Percentiles rank a stretch among this genome's conserved stretches.
Evolutionary conservation across 805 yeast species (phyloP).

Genomic region (Candida mattraensis): DNA sequence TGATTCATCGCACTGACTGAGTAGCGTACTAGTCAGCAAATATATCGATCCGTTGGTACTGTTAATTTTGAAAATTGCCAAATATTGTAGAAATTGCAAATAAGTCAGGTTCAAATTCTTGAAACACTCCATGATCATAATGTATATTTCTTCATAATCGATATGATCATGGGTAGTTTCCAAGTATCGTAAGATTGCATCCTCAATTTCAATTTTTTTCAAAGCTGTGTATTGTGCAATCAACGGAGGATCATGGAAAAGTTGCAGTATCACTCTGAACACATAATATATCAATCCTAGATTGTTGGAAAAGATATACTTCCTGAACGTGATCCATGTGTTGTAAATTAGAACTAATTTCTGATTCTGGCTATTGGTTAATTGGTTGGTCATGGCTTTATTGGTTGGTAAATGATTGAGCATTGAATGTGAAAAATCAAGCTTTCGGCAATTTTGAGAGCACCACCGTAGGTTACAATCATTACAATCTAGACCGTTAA

Average conservation of each 20-base stretch:
- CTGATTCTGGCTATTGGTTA: slow-evolving; percentile 11
- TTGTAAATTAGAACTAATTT: slow-evolving; percentile 23
- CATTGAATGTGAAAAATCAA: slow-evolving; percentile 28
- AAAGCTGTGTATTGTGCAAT: slow-evolving; percentile 19
- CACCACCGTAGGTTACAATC: slow-evolving; percentile 33
- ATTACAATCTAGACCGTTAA: slow-evolving; percentile 34
- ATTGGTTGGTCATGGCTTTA: slow-evolving; percentile 27
- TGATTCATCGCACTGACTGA: slow-evolving; percentile 1
- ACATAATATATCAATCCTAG: slow-evolving; percentile 22
- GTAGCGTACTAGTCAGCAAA: slow-evolving; percentile 22
- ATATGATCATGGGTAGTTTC: slow-evolving; percentile 5
- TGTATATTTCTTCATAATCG: slow-evolving; percentile 14
- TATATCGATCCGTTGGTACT: slow-evolving; percentile 30
- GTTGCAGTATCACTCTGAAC: slow-evolving; percentile 21
- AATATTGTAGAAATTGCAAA: slow-evolving; percentile 21
- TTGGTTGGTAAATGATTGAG: slow-evolving; percentile 32
- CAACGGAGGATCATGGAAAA: slow-evolving; percentile 22
- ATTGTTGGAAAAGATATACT: slow-evolving; percentile 10
- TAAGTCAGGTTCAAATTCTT: slow-evolving; percentile 21
- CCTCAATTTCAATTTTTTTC: slow-evolving; percentile 12
- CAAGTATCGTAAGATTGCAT: slow-evolving; percentile 15
- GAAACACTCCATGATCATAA: slow-evolving; percentile 23
- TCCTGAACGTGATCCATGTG: slow-evolving; percentile 24
- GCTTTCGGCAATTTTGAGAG: slow-evolving; percentile 26
- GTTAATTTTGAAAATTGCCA: slow-evolving; percentile 26